These are phyloP conservation scores for Botryotinia globosa DNA, from an alignment of 2,329 filamentous ascomycete species.

Conservation along the genomic window DNA sequence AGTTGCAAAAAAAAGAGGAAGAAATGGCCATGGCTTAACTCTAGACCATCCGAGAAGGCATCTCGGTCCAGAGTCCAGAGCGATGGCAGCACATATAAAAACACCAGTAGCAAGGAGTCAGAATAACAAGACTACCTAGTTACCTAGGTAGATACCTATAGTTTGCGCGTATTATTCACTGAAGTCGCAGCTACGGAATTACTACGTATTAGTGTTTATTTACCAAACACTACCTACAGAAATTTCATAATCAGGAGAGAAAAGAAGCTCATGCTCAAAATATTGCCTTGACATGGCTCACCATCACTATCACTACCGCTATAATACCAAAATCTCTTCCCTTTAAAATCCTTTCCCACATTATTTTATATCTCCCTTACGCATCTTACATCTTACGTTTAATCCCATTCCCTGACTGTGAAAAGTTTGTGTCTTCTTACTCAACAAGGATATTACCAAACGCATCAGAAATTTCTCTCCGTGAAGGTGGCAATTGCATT, in stretches of 20 bases:
- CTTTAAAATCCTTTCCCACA: not conserved
- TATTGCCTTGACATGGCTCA: not conserved
- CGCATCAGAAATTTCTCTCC: conserved; percentile 36
- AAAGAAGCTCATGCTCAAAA: not conserved
- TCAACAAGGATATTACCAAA: conserved; percentile 38
- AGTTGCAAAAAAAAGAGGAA: not conserved
- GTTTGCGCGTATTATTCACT: not conserved
- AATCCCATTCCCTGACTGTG: not conserved
- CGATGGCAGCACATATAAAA: not conserved
- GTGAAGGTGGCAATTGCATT: conserved; percentile 28
- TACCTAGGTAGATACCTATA: no score
- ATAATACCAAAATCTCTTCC: not conserved
- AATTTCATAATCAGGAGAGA: not conserved
- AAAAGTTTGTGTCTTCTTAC: not conserved
- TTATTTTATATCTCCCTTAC: not conserved
- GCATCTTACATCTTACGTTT: not conserved
- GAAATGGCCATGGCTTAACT: not conserved
- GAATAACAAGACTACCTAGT: no score
- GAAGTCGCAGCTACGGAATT: not conserved
- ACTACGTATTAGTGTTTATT: not conserved
- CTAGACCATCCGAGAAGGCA: not conserved
- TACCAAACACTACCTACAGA: not conserved
- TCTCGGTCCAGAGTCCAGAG: not conserved
- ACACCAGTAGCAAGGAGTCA: not conserved
- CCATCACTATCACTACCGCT: conserved; percentile 1